Evolutionary conservation across 257 asterid species (phyloP).

Genomic region (Fraxinus cuspidata): DNA sequence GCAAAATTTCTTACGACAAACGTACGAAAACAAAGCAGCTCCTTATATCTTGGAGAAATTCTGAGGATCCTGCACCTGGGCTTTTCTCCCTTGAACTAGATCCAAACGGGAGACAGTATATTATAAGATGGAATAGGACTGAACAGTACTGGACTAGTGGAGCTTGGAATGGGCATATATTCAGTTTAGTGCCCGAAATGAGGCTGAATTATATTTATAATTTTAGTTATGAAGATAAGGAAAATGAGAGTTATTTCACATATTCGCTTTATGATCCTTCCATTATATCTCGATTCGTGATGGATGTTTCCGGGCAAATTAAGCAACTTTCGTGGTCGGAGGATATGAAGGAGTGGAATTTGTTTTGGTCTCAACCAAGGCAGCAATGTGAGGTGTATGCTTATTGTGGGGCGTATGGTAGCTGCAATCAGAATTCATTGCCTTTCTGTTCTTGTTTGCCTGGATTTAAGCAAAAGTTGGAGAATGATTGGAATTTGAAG

Average conservation of each 20-base stretch:
- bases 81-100: conserved; percentile 22
- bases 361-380: conserved; percentile 50
- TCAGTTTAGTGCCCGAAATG: conserved; percentile 35
- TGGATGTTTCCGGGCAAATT: conserved; percentile 50
- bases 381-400: conserved; percentile 49
- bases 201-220: conserved; percentile 29
- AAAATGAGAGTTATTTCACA: conserved; percentile 46
- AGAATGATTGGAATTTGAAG: conserved; percentile 33
- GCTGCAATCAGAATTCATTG: conserved; percentile 32
- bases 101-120: not conserved
- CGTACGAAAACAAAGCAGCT: not conserved
- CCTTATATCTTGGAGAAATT: conserved; percentile 25
- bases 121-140: conserved; percentile 27
- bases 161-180: conserved; percentile 19
- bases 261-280: conserved; percentile 26
- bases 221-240: conserved; percentile 29
- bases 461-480: conserved; percentile 31
- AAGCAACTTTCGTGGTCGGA: conserved; percentile 43
- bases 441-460: conserved; percentile 44
- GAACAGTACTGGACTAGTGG: conserved; percentile 19
- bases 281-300: conserved; percentile 37
- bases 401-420: conserved; percentile 46
- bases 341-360: conserved; percentile 24
- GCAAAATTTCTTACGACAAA: not conserved
- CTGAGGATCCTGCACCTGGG: conserved; percentile 25